These are phyloP conservation scores for Sporodiniella umbellata DNA, from an alignment of 371 early-diverging fungal genomes.

Conservation along the genomic window DNA sequence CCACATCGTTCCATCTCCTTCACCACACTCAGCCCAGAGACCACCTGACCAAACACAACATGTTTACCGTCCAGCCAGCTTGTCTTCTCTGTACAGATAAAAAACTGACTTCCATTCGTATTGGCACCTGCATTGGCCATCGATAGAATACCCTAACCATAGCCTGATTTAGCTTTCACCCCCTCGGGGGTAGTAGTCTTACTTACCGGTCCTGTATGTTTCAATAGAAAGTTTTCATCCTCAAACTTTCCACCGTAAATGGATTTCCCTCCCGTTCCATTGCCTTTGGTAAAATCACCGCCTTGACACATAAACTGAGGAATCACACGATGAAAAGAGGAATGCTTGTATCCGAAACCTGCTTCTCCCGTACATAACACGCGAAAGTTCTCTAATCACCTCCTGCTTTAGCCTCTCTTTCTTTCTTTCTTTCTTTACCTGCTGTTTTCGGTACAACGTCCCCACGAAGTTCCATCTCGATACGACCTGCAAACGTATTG, in stretches of 20 bases:
- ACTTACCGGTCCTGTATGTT: constrained; percentile 83
- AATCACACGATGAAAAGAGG: constrained; percentile 87
- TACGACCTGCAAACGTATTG: constrained; percentile 59
- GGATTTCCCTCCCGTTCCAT: constrained; percentile 95
- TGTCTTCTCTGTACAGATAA: constrained; percentile 81
- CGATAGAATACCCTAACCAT: constrained; percentile 58
- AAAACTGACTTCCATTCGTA: constrained; percentile 98
- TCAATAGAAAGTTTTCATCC: constrained; percentile 95
- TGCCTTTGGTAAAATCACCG: constrained; percentile 89
- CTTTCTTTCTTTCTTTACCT: constrained; percentile 61
- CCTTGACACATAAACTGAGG: constrained; percentile 98
- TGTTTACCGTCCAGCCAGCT: constrained; percentile 97
- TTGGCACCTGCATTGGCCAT: constrained; percentile 95
- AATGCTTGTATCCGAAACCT: constrained; percentile 82
- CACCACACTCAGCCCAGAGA: constrained; percentile 73
- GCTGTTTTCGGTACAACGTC: constrained; percentile 84
- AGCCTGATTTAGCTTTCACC: not conserved
- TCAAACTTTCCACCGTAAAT: constrained; percentile 92
- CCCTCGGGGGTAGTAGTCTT: not conserved
- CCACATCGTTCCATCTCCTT: constrained; percentile 69
- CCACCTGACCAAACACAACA: constrained; percentile 96
- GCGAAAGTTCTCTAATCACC: constrained; percentile 26
- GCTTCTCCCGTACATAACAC: constrained; percentile 35
- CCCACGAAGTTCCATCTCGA: constrained; percentile 72
- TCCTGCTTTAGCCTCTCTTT: not conserved